These are phyloP conservation scores for Globisporangium mamillatum DNA, from an alignment of 352 stramenopile species.

Conservation along the genomic window DNA sequence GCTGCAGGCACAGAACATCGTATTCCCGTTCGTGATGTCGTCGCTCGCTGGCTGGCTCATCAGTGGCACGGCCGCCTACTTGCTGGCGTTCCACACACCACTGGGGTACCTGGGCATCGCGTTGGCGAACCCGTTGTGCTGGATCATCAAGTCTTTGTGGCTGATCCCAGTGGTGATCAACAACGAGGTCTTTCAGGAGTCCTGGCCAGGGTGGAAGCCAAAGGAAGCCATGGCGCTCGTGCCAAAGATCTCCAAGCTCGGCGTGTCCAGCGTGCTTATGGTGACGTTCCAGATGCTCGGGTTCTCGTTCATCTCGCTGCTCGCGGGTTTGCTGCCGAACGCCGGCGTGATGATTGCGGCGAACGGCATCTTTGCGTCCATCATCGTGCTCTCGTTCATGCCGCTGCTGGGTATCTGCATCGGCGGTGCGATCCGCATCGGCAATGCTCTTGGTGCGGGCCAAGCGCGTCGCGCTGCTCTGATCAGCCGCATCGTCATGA, in stretches of 20 bases:
- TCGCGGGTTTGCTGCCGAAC: constrained; percentile 23
- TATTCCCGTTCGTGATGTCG: too few species aligned
- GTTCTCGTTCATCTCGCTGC: constrained; percentile 18
- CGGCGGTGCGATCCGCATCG: constrained; percentile 24
- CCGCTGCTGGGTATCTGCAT: constrained; percentile 20
- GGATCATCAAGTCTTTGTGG: not conserved
- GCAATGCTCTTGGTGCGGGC: constrained; percentile 24
- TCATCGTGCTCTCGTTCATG: constrained; percentile 26
- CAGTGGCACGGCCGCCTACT: too few species aligned
- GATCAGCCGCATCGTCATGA: constrained; percentile 12
- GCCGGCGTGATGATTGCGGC: constrained; percentile 22
- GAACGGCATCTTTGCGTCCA: constrained; percentile 24
- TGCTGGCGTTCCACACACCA: too few species aligned
- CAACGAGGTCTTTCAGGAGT: not conserved
- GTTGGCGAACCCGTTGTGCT: too few species aligned
- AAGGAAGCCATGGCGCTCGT: constrained; percentile 19
- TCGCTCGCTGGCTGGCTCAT: too few species aligned
- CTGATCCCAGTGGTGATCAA: not conserved
- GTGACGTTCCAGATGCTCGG: constrained; percentile 18
- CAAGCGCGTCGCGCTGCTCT: constrained; percentile 18
- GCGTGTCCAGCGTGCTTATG: constrained; percentile 20
- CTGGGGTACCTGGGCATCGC: too few species aligned
- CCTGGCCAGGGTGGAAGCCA: constrained; percentile 19
- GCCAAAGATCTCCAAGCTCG: constrained; percentile 18
- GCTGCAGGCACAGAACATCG: too few species aligned